Conservation (phyloP, 768 basidiomycete species). For the Hypholoma sublateritium region DNA sequence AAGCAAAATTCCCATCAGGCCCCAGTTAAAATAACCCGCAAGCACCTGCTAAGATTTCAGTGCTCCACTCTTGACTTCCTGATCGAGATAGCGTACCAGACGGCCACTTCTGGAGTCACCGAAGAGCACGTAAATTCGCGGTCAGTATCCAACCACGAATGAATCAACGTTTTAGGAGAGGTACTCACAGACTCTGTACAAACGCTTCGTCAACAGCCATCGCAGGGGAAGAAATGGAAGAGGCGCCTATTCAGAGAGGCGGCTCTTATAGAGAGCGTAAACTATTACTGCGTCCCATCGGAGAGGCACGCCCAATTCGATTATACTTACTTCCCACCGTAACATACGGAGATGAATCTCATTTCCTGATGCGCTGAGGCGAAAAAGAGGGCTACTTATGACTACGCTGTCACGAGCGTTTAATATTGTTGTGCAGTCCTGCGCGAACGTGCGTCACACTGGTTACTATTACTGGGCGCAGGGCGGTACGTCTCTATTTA, state of each 20-base stretch:
- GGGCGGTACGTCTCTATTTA: no score
- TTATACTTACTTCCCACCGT: not conserved
- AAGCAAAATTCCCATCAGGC: constrained; percentile 22
- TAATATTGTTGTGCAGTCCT: no score
- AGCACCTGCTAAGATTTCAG: constrained; percentile 15
- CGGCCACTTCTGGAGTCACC: constrained; percentile 16
- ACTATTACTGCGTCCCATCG: not conserved
- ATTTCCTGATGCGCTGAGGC: not conserved
- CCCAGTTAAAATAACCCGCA: constrained; percentile 25
- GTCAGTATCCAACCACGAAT: not conserved
- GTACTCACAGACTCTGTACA: constrained; percentile 11
- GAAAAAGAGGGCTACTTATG: not conserved
- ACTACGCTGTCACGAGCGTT: not conserved
- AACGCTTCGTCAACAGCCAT: constrained; percentile 4
- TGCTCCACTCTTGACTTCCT: not conserved
- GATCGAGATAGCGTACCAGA: constrained; percentile 15
- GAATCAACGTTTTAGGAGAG: not conserved
- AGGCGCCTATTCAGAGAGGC: not conserved
- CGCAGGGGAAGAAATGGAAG: not conserved
- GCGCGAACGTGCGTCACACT: no score
- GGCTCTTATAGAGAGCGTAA: not conserved
- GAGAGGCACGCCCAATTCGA: not conserved
- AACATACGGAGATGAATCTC: constrained; percentile 7
- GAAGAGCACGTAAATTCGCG: not conserved
- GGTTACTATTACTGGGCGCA: no score